These are phyloP conservation scores for Brasilioporus rufonigricans DNA, from an alignment of 768 basidiomycete species.

Conservation along the genomic window DNA sequence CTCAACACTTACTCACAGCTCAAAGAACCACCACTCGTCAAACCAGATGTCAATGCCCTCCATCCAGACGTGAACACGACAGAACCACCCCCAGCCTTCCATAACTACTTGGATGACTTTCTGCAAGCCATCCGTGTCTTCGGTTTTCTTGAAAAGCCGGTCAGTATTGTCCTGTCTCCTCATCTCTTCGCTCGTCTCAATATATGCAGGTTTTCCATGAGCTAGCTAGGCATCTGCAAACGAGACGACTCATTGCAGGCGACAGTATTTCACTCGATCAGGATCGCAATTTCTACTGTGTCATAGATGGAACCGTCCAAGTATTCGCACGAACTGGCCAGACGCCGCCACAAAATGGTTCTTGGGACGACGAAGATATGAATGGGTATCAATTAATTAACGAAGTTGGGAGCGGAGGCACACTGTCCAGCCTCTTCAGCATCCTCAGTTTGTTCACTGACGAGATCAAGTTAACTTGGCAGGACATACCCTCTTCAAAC, in stretches of 20 bases:
- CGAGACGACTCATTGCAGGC: conserved; percentile 90
- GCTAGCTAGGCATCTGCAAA: conserved; percentile 93
- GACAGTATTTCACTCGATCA: conserved; percentile 89
- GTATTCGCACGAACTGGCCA: conserved; percentile 78
- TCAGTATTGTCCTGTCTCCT: conserved; percentile 34
- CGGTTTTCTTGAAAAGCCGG: conserved; percentile 95
- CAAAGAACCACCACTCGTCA: conserved; percentile 78
- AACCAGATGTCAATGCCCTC: conserved; percentile 80
- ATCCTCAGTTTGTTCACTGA: conserved; percentile 97
- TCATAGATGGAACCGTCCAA: conserved; percentile 96
- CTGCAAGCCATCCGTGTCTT: conserved; percentile 95
- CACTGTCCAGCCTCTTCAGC: conserved; percentile 92
- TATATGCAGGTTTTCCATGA: conserved; percentile 85
- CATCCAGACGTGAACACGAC: conserved; percentile 88
- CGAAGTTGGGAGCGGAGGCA: conserved; percentile 94
- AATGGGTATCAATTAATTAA: conserved; percentile 96
- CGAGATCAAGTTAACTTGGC: conserved; percentile 89
- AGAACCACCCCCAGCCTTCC: conserved; percentile 75
- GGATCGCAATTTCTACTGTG: conserved; percentile 96
- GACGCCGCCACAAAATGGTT: conserved; percentile 46
- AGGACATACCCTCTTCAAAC: conserved; percentile 45
- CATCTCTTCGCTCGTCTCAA: neutral
- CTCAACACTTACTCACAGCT: conserved; percentile 73
- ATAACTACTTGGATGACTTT: conserved; percentile 97
- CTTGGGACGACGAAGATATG: conserved; percentile 84